phyloP scores from a whole-genome alignment of 495 filamentous ascomycete genomes.

The Acidiella bohemica region DNA sequence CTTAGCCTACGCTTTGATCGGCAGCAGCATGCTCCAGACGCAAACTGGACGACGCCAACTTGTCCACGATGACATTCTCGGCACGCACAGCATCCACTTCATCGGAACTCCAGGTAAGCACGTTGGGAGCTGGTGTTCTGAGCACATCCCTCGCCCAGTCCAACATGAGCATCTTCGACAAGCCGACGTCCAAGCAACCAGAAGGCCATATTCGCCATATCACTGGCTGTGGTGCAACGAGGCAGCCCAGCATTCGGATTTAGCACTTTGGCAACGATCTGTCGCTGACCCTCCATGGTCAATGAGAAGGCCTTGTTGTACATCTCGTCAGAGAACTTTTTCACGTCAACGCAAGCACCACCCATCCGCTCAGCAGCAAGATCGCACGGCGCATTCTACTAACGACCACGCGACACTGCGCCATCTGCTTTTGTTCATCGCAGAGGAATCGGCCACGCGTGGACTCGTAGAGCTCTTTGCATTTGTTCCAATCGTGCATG shows the following conservation, averaged over 20 bases:
- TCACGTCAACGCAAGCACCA: no score
- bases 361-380: no score
- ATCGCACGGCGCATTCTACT: no score
- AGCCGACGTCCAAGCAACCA: no score
- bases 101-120: not conserved
- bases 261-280: conserved; percentile 12
- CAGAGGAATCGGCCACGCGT: no score
- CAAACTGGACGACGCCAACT: not conserved
- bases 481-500: no score
- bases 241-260: conserved; percentile 11
- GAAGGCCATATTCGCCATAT: conserved; percentile 3
- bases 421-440: no score
- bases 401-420: no score
- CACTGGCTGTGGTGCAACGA: conserved; percentile 7
- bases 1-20: no score
- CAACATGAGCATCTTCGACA: not conserved
- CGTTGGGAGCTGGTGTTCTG: not conserved
- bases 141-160: not conserved
- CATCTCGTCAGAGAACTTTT: no score
- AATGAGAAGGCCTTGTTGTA: conserved; percentile 13
- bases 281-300: conserved; percentile 10
- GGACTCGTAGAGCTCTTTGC: no score
- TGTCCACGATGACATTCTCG: not conserved
- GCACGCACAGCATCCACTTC: not conserved
- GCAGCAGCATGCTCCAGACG: not conserved